Evolutionary conservation across 23 red algal genomes (phyloP).

Genomic region (Gracilaria vermiculophylla): DNA sequence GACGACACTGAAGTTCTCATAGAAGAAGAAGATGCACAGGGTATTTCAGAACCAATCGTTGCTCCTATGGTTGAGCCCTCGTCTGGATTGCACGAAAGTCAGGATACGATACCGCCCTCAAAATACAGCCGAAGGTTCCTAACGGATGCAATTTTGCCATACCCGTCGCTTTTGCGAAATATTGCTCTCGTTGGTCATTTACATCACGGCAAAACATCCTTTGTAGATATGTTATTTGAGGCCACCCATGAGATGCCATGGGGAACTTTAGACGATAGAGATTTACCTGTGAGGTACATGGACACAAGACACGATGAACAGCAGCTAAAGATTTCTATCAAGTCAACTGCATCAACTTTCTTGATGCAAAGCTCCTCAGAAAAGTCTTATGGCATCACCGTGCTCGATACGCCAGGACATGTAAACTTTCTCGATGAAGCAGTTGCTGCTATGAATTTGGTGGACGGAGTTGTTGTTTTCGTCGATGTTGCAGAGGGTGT

Average conservation of each 20-base stretch:
- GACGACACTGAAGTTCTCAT: conserved; percentile 80
- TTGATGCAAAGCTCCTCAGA: conserved; percentile 52
- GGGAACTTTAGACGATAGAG: conserved; percentile 51
- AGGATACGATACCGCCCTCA: conserved; percentile 30
- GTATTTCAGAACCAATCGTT: conserved; percentile 64
- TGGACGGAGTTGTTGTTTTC: conserved; percentile 84
- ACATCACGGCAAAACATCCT: conserved; percentile 93
- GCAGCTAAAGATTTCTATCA: conserved; percentile 70
- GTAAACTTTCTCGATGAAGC: conserved; percentile 89
- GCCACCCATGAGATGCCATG: conserved; percentile 59
- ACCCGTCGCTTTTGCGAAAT: conserved; percentile 66
- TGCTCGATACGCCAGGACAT: conserved; percentile 94
- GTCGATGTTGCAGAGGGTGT: conserved; percentile 95
- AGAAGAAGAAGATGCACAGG: conserved; percentile 90
- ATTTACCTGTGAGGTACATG: conserved; percentile 61
- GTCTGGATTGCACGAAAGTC: conserved; percentile 58
- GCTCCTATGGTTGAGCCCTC: conserved; percentile 61
- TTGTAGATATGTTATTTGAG: conserved; percentile 84
- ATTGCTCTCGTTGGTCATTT: conserved; percentile 85
- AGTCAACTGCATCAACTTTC: conserved; percentile 62
- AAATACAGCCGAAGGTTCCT: conserved; percentile 43
- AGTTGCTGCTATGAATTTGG: conserved; percentile 67
- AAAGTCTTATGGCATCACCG: conserved; percentile 65
- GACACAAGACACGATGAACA: conserved; percentile 95
- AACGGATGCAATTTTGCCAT: conserved; percentile 39